phyloP scores from a whole-genome alignment of 2,329 filamentous ascomycete genomes.

The Fusarium dlaminii region DNA sequence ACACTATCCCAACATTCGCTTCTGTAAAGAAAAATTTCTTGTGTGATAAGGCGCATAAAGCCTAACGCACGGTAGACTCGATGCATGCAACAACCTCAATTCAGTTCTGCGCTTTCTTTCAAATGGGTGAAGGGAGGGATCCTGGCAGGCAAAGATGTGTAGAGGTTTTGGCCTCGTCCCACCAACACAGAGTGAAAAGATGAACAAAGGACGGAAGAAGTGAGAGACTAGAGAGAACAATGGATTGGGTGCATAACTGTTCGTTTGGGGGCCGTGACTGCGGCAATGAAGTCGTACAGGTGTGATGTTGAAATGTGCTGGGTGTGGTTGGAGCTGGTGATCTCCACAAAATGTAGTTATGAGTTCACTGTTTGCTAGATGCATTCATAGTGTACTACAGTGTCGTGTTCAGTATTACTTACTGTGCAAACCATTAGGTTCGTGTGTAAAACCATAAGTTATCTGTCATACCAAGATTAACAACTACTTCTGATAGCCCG shows the following conservation, averaged over 20 bases:
- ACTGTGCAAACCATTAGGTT: background rate
- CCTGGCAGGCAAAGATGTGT: background rate
- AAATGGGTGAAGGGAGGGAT: slow-evolving; percentile 20
- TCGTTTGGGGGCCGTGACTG: slow-evolving; percentile 7
- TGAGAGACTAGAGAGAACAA: background rate
- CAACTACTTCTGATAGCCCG: background rate
- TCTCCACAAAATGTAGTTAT: slow-evolving; percentile 34
- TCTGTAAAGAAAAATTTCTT: background rate
- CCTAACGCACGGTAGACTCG: background rate
- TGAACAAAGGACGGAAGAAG: background rate
- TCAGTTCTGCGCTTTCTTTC: slow-evolving; percentile 7
- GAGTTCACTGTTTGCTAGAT: slow-evolving; percentile 11
- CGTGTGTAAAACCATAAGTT: background rate
- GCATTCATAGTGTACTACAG: background rate
- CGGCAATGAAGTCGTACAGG: slow-evolving; percentile 11
- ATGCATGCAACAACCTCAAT: background rate
- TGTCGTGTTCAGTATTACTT: background rate
- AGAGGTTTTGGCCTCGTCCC: slow-evolving; percentile 1
- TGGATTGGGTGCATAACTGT: background rate
- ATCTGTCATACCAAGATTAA: background rate
- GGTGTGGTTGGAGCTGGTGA: slow-evolving; percentile 17
- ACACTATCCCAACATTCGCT: background rate
- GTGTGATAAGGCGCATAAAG: background rate
- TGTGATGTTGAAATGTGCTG: slow-evolving; percentile 22
- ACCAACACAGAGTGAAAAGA: background rate